Conservation (phyloP, 257 asterid species). For the Voacanga thouarsii region DNA sequence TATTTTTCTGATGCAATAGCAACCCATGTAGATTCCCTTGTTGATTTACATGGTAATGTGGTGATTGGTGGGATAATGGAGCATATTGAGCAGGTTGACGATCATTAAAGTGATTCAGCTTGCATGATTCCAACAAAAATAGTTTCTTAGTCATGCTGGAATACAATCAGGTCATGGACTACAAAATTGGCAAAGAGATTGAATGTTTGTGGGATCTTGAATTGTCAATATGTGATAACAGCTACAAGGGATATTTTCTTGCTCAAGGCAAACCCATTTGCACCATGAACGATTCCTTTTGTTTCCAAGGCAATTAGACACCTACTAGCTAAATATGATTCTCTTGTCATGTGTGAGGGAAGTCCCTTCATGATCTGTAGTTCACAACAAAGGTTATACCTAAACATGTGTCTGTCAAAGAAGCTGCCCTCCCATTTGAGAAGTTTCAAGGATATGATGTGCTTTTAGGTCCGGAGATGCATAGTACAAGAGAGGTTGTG, state of each 20-base stretch:
- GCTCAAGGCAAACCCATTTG: conserved; percentile 96
- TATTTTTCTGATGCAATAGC: conserved; percentile 89
- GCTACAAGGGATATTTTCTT: conserved; percentile 79
- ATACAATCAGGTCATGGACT: conserved; percentile 84
- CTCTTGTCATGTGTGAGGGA: conserved; percentile 97
- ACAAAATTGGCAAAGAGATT: conserved; percentile 73
- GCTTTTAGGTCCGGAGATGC: conserved; percentile 95
- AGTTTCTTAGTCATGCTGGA: conserved; percentile 58
- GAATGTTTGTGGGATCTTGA: conserved; percentile 84
- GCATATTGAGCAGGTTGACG: conserved; percentile 97
- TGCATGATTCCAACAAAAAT: conserved; percentile 95
- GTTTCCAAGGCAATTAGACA: conserved; percentile 96
- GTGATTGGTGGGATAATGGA: conserved; percentile 99
- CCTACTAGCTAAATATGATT: conserved; percentile 91
- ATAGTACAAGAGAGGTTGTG: conserved; percentile 98
- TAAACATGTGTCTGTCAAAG: conserved; percentile 79
- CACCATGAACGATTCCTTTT: conserved; percentile 91
- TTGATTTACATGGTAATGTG: conserved; percentile 77
- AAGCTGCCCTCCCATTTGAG: conserved; percentile 95
- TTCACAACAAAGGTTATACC: conserved; percentile 87
- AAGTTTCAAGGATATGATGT: conserved; percentile 96
- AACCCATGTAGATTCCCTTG: conserved; percentile 79
- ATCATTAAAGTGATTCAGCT: conserved; percentile 95
- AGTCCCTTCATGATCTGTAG: conserved; percentile 59
- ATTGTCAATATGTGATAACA: conserved; percentile 89